phyloP scores from a whole-genome alignment of 768 basidiomycete species.

The Suillus alpinus region DNA sequence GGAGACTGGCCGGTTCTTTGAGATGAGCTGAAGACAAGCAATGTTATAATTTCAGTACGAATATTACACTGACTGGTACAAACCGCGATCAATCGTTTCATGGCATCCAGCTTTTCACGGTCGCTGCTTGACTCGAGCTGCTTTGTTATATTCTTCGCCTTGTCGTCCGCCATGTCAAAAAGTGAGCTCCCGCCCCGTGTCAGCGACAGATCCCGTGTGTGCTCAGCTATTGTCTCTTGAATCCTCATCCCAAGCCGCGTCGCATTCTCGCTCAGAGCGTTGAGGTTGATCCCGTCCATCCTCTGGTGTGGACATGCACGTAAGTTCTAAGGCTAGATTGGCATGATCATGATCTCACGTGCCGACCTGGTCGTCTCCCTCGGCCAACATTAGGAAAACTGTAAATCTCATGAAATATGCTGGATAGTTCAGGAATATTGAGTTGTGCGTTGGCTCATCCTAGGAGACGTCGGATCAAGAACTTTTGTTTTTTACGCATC shows the following conservation, averaged over 20 bases:
- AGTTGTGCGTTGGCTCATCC: background rate
- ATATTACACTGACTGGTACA: conserved; percentile 28
- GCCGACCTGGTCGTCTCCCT: background rate
- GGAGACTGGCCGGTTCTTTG: conserved; percentile 87
- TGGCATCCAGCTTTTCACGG: conserved; percentile 87
- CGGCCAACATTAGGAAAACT: background rate
- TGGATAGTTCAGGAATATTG: background rate
- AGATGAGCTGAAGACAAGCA: conserved; percentile 66
- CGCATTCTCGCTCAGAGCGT: conserved; percentile 72
- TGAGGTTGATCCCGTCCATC: conserved; percentile 35
- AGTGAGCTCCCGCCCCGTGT: conserved; percentile 51
- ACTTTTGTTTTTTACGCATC: background rate
- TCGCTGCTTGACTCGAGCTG: conserved; percentile 89
- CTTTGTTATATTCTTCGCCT: conserved; percentile 74
- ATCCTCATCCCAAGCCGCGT: conserved; percentile 78
- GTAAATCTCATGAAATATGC: background rate
- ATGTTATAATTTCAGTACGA: conserved; percentile 4
- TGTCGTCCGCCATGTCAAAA: conserved; percentile 77
- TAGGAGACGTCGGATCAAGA: background rate
- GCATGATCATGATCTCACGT: background rate
- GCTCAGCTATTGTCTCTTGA: conserved; percentile 80
- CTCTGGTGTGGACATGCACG: conserved; percentile 3
- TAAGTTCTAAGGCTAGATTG: background rate
- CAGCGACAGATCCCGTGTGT: conserved; percentile 68
- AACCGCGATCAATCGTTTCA: conserved; percentile 94